Evolutionary conservation across 148 eudicot genomes (phyloP), one percentile per base, ranked within the genome.

Genomic region (Salicornia ramosissima): DNA sequence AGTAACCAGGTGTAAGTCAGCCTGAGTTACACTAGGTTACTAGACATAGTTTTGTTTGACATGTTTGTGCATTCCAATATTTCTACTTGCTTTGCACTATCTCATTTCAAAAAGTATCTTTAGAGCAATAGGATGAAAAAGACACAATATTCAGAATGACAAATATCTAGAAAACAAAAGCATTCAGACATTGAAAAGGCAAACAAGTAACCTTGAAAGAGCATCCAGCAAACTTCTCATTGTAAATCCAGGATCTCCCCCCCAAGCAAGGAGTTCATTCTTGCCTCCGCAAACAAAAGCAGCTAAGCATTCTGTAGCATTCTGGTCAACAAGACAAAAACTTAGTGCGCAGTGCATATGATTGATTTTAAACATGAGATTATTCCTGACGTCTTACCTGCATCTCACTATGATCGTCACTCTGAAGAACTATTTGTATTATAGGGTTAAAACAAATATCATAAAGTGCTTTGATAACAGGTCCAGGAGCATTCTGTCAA

Each of bases 171-270:
- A 31, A 50, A 67, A 28, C 21, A 53, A 54, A 31, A 36, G n/a
- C 53, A 57, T 26, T 70, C 29, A 14, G 53, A 53, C 55, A 54
- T 39, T 5, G 19, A 60, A 28, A 60, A 68, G 73, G 40, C 60
- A 39, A 31, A 34, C 55, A 29, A 67, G 55, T 56, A n/a, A 94
- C 99, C 99, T 87, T 56, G 99, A 90, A 79, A 88, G 92, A 73
- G 94, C 96, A 81, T 94, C 99, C 52, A 94, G 86, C 80, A 94
- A 80, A 75, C 97, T 88, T 86, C 86, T 88, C 99, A 94, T 88
- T 4, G 86, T 79, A 77, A 84, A 86, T 67, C 90, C 97, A 70
- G 96, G 88, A 87, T 94, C 97, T 61, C 85, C 89, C 67, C 88
- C 88, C 99, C 99, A 94, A 64, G 83, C 60, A 77, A 94, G 97